Conservation (phyloP, 768 basidiomycete genomes). For the Daedalea quercina region DNA sequence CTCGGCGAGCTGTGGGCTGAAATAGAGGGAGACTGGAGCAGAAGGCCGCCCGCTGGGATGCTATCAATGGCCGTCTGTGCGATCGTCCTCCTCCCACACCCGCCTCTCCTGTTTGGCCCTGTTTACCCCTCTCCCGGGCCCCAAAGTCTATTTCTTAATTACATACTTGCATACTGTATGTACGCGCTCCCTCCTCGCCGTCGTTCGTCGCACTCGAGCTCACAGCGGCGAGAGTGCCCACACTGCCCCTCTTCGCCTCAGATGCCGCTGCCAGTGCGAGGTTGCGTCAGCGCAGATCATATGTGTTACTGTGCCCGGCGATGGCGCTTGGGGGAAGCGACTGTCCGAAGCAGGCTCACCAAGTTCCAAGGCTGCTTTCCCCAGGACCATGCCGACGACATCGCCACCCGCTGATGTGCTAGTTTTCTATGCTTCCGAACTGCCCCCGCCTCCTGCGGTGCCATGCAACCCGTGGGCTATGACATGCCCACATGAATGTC, state of each 20-base stretch:
- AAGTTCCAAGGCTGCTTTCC: neutral
- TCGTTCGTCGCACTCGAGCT: no score
- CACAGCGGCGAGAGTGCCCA: no score
- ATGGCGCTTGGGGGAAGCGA: neutral
- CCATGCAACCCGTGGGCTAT: no score
- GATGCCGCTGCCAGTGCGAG: neutral
- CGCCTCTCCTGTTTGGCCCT: neutral
- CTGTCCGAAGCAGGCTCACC: neutral
- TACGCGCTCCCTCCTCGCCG: no score
- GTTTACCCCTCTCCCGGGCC: neutral
- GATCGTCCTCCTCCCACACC: neutral
- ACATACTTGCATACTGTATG: no score
- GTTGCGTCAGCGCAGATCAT: neutral
- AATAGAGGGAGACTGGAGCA: slow-evolving; percentile 4
- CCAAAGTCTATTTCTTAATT: neutral
- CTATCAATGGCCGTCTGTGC: neutral
- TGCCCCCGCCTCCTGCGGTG: no score
- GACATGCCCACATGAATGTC: no score
- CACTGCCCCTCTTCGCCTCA: neutral
- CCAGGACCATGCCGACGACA: no score
- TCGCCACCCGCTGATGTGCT: no score
- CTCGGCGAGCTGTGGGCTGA: slow-evolving; percentile 7
- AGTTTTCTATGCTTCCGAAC: no score
- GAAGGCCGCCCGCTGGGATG: slow-evolving; percentile 2
- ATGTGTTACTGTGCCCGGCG: neutral